Evolutionary conservation across 1,284 basidiomycete genomes (phyloP).

Genomic region (Melampsora americana): DNA sequence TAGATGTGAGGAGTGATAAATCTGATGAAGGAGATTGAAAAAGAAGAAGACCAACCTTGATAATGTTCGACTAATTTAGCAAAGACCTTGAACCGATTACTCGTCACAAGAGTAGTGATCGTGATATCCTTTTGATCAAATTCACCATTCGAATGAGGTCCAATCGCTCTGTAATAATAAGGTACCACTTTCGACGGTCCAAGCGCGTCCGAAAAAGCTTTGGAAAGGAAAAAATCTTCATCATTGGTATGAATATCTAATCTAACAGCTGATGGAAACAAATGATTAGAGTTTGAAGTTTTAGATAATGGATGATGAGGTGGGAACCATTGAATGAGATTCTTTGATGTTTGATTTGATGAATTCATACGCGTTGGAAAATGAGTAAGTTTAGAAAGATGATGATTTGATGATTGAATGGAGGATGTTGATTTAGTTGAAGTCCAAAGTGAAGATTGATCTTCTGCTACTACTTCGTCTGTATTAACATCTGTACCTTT

Average conservation of each 20-base stretch:
- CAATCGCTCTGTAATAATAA: conserved; percentile 68
- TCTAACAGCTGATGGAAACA: neutral
- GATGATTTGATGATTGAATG: neutral
- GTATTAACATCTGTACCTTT: conserved; percentile 37
- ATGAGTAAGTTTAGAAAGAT: neutral
- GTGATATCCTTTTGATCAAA: conserved; percentile 65
- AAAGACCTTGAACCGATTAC: conserved; percentile 70
- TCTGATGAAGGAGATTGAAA: neutral
- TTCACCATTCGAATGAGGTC: conserved; percentile 50
- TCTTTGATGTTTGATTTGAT: neutral
- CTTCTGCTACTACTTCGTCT: conserved; percentile 39
- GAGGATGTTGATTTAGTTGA: neutral
- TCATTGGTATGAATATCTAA: conserved; percentile 12
- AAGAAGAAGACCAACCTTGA: conserved; percentile 59
- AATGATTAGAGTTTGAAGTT: neutral
- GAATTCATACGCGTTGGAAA: conserved; percentile 8
- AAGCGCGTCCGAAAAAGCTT: conserved; percentile 39
- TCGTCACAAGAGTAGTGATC: conserved; percentile 75
- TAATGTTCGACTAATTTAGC: conserved; percentile 67
- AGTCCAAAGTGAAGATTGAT: conserved; percentile 33
- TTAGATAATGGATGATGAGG: conserved; percentile 3
- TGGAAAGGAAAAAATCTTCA: conserved; percentile 41
- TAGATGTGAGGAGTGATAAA: conserved; percentile 49
- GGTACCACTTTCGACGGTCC: conserved; percentile 69
- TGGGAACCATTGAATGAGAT: conserved; percentile 18